Evolutionary conservation across 2,329 filamentous ascomycete genomes (phyloP), one percentile per base, ranked within the genome.

Genomic region (Trichoderma citrinoviride): DNA sequence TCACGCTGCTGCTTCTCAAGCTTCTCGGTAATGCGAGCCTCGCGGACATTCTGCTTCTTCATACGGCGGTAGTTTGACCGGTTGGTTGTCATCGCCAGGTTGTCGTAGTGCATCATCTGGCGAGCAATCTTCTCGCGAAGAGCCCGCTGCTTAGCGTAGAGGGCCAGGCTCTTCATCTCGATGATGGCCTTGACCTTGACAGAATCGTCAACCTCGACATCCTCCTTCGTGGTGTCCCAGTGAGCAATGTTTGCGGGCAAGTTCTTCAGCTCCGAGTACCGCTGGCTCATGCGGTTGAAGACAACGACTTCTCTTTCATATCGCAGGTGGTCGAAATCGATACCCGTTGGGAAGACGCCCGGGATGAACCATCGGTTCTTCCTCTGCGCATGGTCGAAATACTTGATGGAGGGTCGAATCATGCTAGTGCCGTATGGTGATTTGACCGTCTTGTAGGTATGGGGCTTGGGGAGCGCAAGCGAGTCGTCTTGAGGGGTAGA

Each of bases 1-100:
- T 98, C 94, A 65, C 95, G 92, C 76, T 99, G 95, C 77, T 99
- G 93, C 81, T 98, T 98, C 85, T 99, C 95, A 2, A 99, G 87
- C 79, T 97, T 99, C 85, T 99, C 95, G 0, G 95, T 99, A 70
- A 99, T 96, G 65, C 94, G 90, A 64, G 95, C 95, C 79, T 99
- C 95, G 41, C 94, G 90, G 56, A 98, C 85, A 56, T 90, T 96
- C 77, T 97, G 94, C 81, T 97, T 98, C 89, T 99, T 99, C 82
- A 95, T 90, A 57, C 95, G 89, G 41, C 95, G 90, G 77, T 97
- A 97, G 73, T 89, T 86, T 61, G 91, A 89, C 57, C 95, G 89
- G 75, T 99, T 99, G 0, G 93, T 94, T 1, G 94, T 97, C 91
- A 97, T 97, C 50, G 93, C 94, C 29, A 98, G 86, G 72, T 97